phyloP scores from a whole-genome alignment of 805 yeast genomes.

The Saturnispora kantuleensis region DNA sequence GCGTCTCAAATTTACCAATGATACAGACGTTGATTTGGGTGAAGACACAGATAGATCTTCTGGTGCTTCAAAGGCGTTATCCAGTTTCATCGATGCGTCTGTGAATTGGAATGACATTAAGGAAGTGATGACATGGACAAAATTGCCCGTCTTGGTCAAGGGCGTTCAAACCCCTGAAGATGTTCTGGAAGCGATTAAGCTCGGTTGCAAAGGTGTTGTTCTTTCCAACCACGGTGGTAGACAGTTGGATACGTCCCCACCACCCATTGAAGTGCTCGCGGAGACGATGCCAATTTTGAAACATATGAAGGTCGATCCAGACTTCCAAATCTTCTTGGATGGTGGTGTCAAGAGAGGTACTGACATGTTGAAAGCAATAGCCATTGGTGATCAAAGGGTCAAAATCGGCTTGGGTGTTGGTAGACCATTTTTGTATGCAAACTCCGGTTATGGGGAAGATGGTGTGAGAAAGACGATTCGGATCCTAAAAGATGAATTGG shows the following conservation, averaged over 20 bases:
- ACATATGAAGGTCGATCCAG: slow-evolving; percentile 36
- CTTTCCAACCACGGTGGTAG: slow-evolving; percentile 87
- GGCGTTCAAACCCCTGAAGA: slow-evolving; percentile 84
- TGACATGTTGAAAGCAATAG: slow-evolving; percentile 55
- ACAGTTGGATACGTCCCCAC: slow-evolving; percentile 73
- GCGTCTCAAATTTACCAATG: slow-evolving; percentile 26
- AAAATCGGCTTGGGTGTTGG: slow-evolving; percentile 67
- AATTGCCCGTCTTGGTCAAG: slow-evolving; percentile 61
- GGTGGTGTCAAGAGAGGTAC: slow-evolving; percentile 66
- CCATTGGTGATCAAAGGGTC: slow-evolving; percentile 62
- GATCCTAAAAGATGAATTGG: slow-evolving; percentile 58
- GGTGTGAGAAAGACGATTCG: slow-evolving; percentile 55
- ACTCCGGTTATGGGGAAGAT: slow-evolving; percentile 50
- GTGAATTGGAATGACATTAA: slow-evolving; percentile 57
- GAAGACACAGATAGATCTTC: slow-evolving; percentile 50
- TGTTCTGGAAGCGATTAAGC: slow-evolving; percentile 59
- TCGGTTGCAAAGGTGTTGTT: slow-evolving; percentile 71
- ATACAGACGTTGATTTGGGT: slow-evolving; percentile 36
- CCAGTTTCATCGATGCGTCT: slow-evolving; percentile 72
- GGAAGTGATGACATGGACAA: slow-evolving; percentile 45
- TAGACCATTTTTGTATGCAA: slow-evolving; percentile 56
- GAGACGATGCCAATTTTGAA: slow-evolving; percentile 50
- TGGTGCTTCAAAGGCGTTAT: slow-evolving; percentile 82
- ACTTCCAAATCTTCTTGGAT: slow-evolving; percentile 51
- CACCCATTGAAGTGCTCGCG: slow-evolving; percentile 65